These are phyloP conservation scores for Hypoxylon crocopeplum DNA, from an alignment of 495 filamentous ascomycete species.

Conservation along the genomic window DNA sequence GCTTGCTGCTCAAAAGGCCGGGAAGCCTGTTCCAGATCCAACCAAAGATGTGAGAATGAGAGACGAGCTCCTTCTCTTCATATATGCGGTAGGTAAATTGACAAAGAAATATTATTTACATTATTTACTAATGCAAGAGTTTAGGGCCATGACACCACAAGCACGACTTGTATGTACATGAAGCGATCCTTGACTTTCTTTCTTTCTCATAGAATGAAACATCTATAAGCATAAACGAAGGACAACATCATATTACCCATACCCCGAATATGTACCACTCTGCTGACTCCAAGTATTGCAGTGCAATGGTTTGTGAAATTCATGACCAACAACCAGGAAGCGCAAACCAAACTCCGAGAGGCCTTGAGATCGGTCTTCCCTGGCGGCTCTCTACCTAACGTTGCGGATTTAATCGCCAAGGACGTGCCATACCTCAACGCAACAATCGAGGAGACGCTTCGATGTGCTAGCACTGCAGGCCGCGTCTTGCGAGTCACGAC, in stretches of 20 bases:
- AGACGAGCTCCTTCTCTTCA: slow-evolving; percentile 31
- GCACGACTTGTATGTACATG: slow-evolving; percentile 2
- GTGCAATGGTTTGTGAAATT: slow-evolving; percentile 44
- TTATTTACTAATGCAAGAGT: neutral
- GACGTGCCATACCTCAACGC: slow-evolving; percentile 50
- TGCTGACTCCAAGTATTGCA: neutral
- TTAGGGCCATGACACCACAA: slow-evolving; percentile 17
- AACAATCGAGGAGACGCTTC: slow-evolving; percentile 43
- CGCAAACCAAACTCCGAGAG: slow-evolving; percentile 39
- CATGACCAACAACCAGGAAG: slow-evolving; percentile 37
- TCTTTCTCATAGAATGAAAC: neutral
- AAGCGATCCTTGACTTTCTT: neutral
- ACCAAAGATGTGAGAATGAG: slow-evolving; percentile 36
- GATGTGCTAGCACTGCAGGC: slow-evolving; percentile 31
- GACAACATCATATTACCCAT: neutral
- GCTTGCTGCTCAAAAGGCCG: slow-evolving; percentile 36
- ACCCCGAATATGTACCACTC: too few species aligned
- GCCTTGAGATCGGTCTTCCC: slow-evolving; percentile 32
- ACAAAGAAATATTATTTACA: neutral
- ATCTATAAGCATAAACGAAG: too few species aligned
- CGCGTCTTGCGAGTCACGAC: slow-evolving; percentile 36
- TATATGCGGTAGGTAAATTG: slow-evolving; percentile 6
- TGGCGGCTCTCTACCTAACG: slow-evolving; percentile 20
- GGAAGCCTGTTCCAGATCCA: slow-evolving; percentile 30
- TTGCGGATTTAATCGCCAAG: slow-evolving; percentile 38